Evolutionary conservation across 495 filamentous ascomycete genomes (phyloP), one percentile per base, ranked within the genome.

Genomic region (Tuber magnatum): DNA sequence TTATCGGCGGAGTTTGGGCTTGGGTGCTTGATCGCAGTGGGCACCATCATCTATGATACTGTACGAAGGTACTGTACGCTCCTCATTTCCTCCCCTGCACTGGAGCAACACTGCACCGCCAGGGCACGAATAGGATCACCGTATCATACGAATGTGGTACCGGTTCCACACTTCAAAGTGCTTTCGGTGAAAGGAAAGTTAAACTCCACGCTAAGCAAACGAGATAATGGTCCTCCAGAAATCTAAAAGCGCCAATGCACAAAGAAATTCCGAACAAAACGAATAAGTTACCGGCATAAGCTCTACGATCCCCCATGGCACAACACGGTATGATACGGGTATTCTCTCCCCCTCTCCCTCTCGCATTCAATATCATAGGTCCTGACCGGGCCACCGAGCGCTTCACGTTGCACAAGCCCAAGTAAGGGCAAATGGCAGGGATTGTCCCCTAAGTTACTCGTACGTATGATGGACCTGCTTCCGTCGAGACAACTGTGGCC

Each of bases 401-500:
- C 56, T 14, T 28, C n/a, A 35, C 28, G 56, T 65, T 35, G 56
- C 56, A 65, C 56, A 65, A 35, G 28, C 56, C 14, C 56, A 16
- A 65, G 56, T 18, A 35, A 65, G 56, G 56, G 56, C n/a, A 18
- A 12, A 7, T 10, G 5, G 28, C 28, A 65, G 56, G 56, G 56
- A 65, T 35, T 35, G 12, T 65, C 56, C 28, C 28, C 56, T 35
- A n/a, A n/a, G n/a, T n/a, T n/a, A n/a, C n/a, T n/a, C n/a, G n/a
- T n/a, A n/a, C n/a, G n/a, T n/a, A n/a, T n/a, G n/a, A n/a, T n/a
- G 14, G 14, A 65, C 56, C 18, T 35, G 18, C 69, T n/a, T 39
- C 69, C 69, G 46, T 72, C 78, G 51, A 70, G 78, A 79, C 77
- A 79, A 79, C 77, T 76, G 77, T 79, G 77, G 77, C 77, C 77